These are phyloP conservation scores for Leccinum fuscescens DNA, from an alignment of 1,284 basidiomycete genomes.

Conservation along the genomic window DNA sequence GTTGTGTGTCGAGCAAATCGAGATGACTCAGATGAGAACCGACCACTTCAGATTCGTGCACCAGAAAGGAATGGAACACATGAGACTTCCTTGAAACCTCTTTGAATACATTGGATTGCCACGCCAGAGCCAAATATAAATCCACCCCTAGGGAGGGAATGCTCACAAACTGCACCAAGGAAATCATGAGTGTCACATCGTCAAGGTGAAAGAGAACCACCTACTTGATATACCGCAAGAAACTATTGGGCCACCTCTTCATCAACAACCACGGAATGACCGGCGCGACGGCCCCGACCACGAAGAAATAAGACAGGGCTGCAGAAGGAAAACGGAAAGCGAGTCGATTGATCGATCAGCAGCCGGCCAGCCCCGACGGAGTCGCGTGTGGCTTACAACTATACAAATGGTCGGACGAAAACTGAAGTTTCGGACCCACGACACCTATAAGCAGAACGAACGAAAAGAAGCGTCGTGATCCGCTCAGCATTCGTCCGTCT, in stretches of 20 bases:
- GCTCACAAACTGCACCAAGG: conserved; percentile 23
- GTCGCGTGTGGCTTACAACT: conserved; percentile 17
- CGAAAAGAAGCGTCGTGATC: background rate
- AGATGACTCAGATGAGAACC: conserved; percentile 28
- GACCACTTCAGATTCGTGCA: conserved; percentile 97
- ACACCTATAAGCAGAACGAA: conserved; percentile 27
- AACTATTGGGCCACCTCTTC: conserved; percentile 43
- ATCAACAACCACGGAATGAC: conserved; percentile 42
- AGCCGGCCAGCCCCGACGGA: background rate
- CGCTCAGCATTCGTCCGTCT: background rate
- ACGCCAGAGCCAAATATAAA: conserved; percentile 40
- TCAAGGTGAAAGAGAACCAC: conserved; percentile 7
- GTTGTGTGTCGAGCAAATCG: background rate
- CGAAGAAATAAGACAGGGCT: conserved; percentile 47
- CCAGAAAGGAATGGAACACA: conserved; percentile 94
- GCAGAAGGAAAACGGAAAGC: background rate
- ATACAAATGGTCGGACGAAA: conserved; percentile 38
- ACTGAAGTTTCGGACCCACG: conserved; percentile 40
- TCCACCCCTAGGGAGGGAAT: background rate
- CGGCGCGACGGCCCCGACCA: conserved; percentile 45
- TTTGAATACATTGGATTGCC: conserved; percentile 95
- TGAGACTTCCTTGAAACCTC: conserved; percentile 86
- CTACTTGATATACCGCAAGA: conserved; percentile 48
- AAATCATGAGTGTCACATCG: background rate
- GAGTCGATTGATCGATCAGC: background rate